Evolutionary conservation across 1,284 basidiomycete genomes (phyloP).

Genomic region (Ustilago crameri): DNA sequence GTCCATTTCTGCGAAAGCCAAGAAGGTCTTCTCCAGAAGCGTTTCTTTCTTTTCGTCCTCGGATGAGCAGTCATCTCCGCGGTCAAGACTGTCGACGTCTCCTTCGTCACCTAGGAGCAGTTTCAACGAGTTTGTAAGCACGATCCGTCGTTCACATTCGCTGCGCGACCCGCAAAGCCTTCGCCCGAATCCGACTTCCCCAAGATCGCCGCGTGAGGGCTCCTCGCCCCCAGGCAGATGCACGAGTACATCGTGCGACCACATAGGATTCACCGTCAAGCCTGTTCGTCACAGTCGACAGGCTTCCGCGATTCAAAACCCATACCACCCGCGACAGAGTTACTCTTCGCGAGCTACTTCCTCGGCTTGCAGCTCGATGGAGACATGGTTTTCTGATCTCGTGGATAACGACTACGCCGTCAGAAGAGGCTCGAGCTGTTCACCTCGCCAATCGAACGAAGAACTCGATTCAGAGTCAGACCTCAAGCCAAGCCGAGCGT

Average conservation of each 20-base stretch:
- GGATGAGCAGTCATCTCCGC: not conserved
- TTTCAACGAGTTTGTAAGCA: not conserved
- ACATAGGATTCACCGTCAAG: too few species aligned
- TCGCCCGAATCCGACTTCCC: not conserved
- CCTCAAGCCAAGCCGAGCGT: constrained; percentile 24
- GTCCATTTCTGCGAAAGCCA: constrained; percentile 16
- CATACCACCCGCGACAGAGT: not conserved
- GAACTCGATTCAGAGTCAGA: not conserved
- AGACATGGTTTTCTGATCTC: constrained; percentile 12
- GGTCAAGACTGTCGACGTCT: not conserved
- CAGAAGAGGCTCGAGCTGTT: not conserved
- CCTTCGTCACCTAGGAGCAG: not conserved
- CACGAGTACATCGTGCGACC: too few species aligned
- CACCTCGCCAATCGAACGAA: not conserved
- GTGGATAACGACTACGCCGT: constrained; percentile 23
- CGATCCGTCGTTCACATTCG: not conserved
- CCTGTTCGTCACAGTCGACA: not conserved
- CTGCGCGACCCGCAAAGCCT: not conserved
- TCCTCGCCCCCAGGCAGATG: too few species aligned
- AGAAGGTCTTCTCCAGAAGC: constrained; percentile 16
- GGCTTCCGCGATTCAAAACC: not conserved
- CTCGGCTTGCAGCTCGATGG: not conserved
- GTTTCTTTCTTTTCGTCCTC: constrained; percentile 16
- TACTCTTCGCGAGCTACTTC: not conserved
- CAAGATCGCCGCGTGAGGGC: too few species aligned